Percentiles rank a stretch among this genome's conserved stretches.
Evolutionary conservation across 768 basidiomycete genomes (phyloP).

Genomic region (Boletus tomentosulus): DNA sequence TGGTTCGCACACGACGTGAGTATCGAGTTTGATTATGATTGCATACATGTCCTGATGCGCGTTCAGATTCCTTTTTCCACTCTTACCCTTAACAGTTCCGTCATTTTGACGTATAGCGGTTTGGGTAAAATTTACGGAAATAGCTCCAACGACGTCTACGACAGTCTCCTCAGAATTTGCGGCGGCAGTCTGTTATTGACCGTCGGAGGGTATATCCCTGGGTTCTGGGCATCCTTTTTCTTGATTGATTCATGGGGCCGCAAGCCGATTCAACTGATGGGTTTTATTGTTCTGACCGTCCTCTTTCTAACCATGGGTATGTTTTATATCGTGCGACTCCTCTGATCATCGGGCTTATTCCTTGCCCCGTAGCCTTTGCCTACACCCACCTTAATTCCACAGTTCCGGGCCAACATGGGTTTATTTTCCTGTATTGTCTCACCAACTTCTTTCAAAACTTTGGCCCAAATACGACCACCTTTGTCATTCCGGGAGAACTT

Average conservation of each 20-base stretch:
- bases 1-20: constrained; percentile 88
- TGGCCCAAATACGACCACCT: constrained; percentile 53
- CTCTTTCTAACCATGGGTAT: constrained; percentile 68
- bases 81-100: constrained; percentile 74
- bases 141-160: constrained; percentile 12
- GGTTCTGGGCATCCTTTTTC: constrained; percentile 64
- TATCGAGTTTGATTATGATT: constrained; percentile 1
- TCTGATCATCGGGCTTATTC: background rate
- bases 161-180: constrained; percentile 25
- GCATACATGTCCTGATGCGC: background rate
- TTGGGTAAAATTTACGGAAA: constrained; percentile 43
- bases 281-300: constrained; percentile 60
- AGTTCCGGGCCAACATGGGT: constrained; percentile 45
- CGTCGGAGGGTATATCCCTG: constrained; percentile 27
- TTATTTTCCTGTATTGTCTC: constrained; percentile 34
- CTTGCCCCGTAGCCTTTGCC: constrained; percentile 47
- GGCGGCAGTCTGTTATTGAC: constrained; percentile 15
- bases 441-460: constrained; percentile 18
- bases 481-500: constrained; percentile 71
- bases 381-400: constrained; percentile 55
- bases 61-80: constrained; percentile 83
- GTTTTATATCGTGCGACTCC: constrained; percentile 13
- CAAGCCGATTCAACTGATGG: constrained; percentile 72
- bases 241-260: constrained; percentile 70
- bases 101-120: constrained; percentile 70